These are phyloP conservation scores for Phoenix dactylifera DNA, from an alignment of 176 grass and related monocot genomes.

Conservation along the genomic window DNA sequence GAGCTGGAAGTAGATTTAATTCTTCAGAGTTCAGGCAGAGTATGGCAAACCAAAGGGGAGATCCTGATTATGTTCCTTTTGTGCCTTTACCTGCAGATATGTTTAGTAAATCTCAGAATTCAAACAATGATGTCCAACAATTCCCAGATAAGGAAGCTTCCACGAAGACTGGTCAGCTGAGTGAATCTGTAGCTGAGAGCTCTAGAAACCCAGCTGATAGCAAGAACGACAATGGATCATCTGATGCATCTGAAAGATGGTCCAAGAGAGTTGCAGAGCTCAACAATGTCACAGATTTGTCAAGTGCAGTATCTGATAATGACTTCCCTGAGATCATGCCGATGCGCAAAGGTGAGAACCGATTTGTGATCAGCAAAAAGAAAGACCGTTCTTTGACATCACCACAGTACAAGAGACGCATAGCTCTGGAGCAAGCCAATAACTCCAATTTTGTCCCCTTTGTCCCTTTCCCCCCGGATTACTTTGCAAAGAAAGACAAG, in stretches of 20 bases:
- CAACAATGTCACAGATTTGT: conserved; percentile 21
- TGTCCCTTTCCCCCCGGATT: conserved; percentile 81
- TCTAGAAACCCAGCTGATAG: conserved; percentile 12
- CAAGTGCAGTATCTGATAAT: conserved; percentile 35
- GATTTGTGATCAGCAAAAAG: conserved; percentile 88
- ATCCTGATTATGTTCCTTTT: conserved; percentile 49
- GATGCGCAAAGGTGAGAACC: conserved; percentile 73
- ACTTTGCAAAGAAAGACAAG: conserved; percentile 86
- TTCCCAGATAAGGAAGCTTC: conserved; percentile 11
- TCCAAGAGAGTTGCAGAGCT: conserved; percentile 34
- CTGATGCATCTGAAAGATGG: conserved; percentile 34
- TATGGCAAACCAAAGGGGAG: conserved; percentile 27
- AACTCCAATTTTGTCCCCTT: conserved; percentile 71
- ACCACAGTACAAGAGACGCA: conserved; percentile 67
- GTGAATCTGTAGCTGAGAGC: neutral
- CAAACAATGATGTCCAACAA: conserved; percentile 19
- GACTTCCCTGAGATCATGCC: conserved; percentile 74
- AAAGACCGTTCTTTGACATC: conserved; percentile 66
- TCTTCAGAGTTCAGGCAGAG: conserved; percentile 9
- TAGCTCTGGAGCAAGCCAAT: conserved; percentile 56
- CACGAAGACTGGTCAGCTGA: conserved; percentile 2
- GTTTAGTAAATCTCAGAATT: conserved; percentile 46
- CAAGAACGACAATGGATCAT: conserved; percentile 1
- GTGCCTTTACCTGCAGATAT: conserved; percentile 63
- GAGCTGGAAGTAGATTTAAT: conserved; percentile 4